phyloP scores from a whole-genome alignment of 257 asterid genomes.

The Solanum piurae region DNA sequence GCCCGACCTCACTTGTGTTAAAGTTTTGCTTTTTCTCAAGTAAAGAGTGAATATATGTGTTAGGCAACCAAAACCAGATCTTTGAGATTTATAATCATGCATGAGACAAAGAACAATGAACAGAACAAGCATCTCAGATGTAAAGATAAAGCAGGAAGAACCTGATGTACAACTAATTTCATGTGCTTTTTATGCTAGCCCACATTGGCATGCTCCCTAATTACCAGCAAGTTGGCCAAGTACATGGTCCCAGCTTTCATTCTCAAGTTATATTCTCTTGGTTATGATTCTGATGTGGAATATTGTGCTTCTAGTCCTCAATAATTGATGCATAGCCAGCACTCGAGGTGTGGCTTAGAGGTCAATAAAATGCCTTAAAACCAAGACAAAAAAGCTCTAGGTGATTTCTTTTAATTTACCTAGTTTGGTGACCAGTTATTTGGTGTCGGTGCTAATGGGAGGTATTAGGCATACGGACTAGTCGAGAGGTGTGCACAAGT shows the following conservation, averaged over 20 bases:
- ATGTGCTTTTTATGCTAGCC: not conserved
- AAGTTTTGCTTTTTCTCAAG: not conserved
- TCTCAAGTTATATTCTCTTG: not conserved
- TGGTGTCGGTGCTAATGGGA: not conserved
- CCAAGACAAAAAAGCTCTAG: not conserved
- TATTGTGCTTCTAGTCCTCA: not conserved
- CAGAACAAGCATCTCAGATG: not conserved
- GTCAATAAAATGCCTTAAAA: not conserved
- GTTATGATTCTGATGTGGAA: not conserved
- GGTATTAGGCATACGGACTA: not conserved
- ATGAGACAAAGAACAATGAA: not conserved
- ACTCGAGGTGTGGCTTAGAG: not conserved
- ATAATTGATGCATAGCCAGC: not conserved
- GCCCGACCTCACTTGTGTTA: not conserved
- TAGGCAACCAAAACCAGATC: not conserved
- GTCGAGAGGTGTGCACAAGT: not conserved
- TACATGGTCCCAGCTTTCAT: not conserved
- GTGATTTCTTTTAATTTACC: not conserved
- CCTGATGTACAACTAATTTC: not conserved
- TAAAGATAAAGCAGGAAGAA: not conserved
- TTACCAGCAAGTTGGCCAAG: not conserved
- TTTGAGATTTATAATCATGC: not conserved
- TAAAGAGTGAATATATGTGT: not conserved
- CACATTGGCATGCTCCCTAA: not conserved
- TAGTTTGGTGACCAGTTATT: not conserved